Conservation (phyloP, 179 eudicot genomes). For the Nepenthes alata region DNA sequence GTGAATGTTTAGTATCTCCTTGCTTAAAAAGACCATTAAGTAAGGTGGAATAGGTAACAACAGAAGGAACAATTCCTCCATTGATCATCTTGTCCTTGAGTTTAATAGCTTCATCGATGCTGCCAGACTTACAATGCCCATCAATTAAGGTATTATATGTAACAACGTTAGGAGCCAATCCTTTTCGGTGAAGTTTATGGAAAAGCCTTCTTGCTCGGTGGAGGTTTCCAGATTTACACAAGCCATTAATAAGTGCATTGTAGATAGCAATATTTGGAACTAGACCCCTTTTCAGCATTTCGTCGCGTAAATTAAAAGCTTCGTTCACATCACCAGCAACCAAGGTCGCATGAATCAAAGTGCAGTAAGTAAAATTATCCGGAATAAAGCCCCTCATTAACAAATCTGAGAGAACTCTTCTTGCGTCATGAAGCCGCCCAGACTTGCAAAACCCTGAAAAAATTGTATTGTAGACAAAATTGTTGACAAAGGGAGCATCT, state of each 20-base stretch:
- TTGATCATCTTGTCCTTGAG: constrained; percentile 42
- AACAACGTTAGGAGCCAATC: constrained; percentile 37
- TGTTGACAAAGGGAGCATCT: constrained; percentile 24
- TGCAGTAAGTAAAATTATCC: constrained; percentile 45
- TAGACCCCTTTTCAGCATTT: constrained; percentile 47
- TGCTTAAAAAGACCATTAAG: constrained; percentile 28
- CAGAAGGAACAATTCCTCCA: constrained; percentile 46
- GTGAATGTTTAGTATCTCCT: constrained; percentile 24
- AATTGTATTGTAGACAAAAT: constrained; percentile 36
- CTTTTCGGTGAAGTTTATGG: constrained; percentile 36
- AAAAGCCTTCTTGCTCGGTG: constrained; percentile 53
- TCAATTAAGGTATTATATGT: constrained; percentile 49
- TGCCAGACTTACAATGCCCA: constrained; percentile 34
- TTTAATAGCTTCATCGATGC: constrained; percentile 29
- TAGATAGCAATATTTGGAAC: constrained; percentile 44
- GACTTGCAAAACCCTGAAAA: constrained; percentile 48
- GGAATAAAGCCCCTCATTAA: constrained; percentile 41
- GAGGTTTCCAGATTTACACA: constrained; percentile 46
- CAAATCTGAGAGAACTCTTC: constrained; percentile 25
- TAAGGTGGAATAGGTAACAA: constrained; percentile 31
- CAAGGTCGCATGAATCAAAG: constrained; percentile 37
- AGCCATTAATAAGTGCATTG: constrained; percentile 51
- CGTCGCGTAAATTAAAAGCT: constrained; percentile 54
- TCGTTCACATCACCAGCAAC: constrained; percentile 35
- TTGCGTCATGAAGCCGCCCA: constrained; percentile 45